Evolutionary conservation across 1,284 basidiomycete species (phyloP).

Genomic region (Moesziomyces globuligerus): DNA sequence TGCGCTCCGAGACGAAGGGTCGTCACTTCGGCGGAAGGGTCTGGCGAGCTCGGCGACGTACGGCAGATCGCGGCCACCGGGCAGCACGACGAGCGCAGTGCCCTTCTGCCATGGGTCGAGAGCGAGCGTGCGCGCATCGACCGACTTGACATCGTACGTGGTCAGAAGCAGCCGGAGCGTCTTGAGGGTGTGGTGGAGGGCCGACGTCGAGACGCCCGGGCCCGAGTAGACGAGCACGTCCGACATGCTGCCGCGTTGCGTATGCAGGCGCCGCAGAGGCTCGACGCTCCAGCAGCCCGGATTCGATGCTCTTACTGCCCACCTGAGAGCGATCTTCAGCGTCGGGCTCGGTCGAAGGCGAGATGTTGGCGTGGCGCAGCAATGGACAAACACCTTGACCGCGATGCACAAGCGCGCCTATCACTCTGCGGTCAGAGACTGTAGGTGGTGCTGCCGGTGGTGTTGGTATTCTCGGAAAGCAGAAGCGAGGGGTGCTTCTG

Average conservation of each 20-base stretch:
- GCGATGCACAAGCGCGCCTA: no score
- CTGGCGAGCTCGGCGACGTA: slow-evolving; percentile 48
- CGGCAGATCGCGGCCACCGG: slow-evolving; percentile 59
- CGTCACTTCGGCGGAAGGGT: slow-evolving; percentile 16
- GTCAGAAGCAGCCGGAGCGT: slow-evolving; percentile 47
- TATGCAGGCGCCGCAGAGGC: background rate
- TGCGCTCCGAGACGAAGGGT: slow-evolving; percentile 1
- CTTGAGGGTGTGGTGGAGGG: slow-evolving; percentile 55
- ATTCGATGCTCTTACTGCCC: no score
- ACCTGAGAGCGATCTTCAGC: no score
- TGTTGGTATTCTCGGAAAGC: no score
- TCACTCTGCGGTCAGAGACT: no score
- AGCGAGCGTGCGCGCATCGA: slow-evolving; percentile 46
- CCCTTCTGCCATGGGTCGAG: slow-evolving; percentile 55
- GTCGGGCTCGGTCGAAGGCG: no score
- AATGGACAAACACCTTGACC: no score
- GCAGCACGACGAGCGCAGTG: slow-evolving; percentile 54
- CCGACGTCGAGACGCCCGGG: slow-evolving; percentile 59
- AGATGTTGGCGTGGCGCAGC: no score
- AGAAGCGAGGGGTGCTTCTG: no score
- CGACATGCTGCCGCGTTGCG: slow-evolving; percentile 37
- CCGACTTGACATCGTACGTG: slow-evolving; percentile 59
- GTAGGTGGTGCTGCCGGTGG: no score
- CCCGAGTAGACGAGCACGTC: slow-evolving; percentile 62
- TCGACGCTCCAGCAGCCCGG: no score